A percentile compares a stretch with the other conserved stretches of the same genome.
Evolutionary conservation across 192 early-diverging fungal genomes (phyloP).

Genomic region (Umbelopsis ramanniana): DNA sequence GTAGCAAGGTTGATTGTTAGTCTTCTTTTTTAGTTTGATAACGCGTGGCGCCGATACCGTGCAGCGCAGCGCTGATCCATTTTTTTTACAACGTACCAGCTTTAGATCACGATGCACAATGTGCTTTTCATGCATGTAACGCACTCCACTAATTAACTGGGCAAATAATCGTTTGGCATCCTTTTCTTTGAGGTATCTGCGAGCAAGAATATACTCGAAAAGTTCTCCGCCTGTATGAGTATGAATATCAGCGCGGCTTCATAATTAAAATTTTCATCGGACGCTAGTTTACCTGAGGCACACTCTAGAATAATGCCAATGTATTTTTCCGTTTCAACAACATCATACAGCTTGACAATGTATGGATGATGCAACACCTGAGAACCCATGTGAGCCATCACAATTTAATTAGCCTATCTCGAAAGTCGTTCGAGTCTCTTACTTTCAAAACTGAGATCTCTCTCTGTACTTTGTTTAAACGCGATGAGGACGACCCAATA

Average conservation of each 20-base stretch:
- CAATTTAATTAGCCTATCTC: not conserved
- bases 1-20: conserved; percentile 1
- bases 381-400: conserved; percentile 13
- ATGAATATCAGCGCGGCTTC: not conserved
- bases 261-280: not conserved
- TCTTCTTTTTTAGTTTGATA: too few relatives aligned
- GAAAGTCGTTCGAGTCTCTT: conserved; percentile 39
- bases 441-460: conserved; percentile 93
- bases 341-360: conserved; percentile 91
- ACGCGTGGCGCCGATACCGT: too few relatives aligned
- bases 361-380: conserved; percentile 82
- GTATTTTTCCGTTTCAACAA: conserved; percentile 91
- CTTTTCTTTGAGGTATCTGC: conserved; percentile 83
- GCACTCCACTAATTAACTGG: conserved; percentile 90
- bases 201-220: conserved; percentile 94
- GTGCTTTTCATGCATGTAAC: conserved; percentile 87
- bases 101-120: conserved; percentile 96
- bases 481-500: conserved; percentile 74
- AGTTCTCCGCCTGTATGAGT: conserved; percentile 70
- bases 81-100: conserved; percentile 58
- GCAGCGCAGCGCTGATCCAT: too few relatives aligned
- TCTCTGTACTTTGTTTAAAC: conserved; percentile 85
- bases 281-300: conserved; percentile 67
- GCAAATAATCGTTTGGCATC: conserved; percentile 91
- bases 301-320: conserved; percentile 97